Conservation (phyloP, 2,329 filamentous ascomycete genomes). For the Talaromyces marneffei region DNA sequence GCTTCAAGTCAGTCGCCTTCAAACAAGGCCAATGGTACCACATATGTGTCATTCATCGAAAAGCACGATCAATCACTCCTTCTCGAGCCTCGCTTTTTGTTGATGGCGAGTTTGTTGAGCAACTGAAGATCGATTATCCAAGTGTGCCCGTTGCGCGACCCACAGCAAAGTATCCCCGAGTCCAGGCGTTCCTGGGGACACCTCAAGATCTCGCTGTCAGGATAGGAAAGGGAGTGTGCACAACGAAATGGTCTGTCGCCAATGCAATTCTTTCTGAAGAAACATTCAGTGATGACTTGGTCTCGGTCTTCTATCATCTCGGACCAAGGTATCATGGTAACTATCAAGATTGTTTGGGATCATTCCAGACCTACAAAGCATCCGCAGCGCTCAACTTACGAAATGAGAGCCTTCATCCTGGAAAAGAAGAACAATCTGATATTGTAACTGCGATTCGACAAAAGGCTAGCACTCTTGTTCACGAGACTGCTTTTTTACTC, state of each 20-base stretch:
- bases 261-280: slow-evolving; percentile 87
- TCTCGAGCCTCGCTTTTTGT: slow-evolving; percentile 85
- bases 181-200: slow-evolving; percentile 91
- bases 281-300: slow-evolving; percentile 78
- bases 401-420: slow-evolving; percentile 83
- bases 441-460: slow-evolving; percentile 82
- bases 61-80: slow-evolving; percentile 65
- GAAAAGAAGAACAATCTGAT: slow-evolving; percentile 85
- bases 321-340: slow-evolving; percentile 91
- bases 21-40: slow-evolving; percentile 83
- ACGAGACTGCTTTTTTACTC: slow-evolving; percentile 73
- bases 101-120: slow-evolving; percentile 88
- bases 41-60: slow-evolving; percentile 77
- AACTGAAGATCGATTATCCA: slow-evolving; percentile 84
- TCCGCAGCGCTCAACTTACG: slow-evolving; percentile 85
- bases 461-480: slow-evolving; percentile 74
- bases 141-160: slow-evolving; percentile 61
- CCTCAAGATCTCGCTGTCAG: slow-evolving; percentile 78
- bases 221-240: slow-evolving; percentile 65
- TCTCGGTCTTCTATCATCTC: slow-evolving; percentile 84
- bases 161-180: slow-evolving; percentile 49
- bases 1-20: slow-evolving; percentile 81
- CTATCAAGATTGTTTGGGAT: slow-evolving; percentile 91
- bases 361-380: slow-evolving; percentile 92
- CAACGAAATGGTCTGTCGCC: slow-evolving; percentile 80